Base-by-base conservation (phyloP, 768 basidiomycete genomes). In the Hericium erinaceus region DNA sequence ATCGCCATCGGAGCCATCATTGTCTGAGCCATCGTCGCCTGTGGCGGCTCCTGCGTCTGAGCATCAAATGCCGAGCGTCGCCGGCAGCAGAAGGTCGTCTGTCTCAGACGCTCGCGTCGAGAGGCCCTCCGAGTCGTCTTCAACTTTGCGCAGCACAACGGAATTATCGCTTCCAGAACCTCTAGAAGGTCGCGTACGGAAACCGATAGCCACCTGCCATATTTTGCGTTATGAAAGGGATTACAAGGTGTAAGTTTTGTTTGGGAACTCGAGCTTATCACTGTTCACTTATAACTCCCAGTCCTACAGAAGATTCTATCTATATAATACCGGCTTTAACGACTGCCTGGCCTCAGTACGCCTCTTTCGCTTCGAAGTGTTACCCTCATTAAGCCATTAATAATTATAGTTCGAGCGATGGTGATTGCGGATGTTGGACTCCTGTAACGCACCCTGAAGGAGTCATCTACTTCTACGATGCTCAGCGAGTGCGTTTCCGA, bases 361-460 rank as follows among this genome's bases (percentile, higher is more conserved):
- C 22, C 16, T 26, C 15, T 24, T 51, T 51, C n/a, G 11, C 13
- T 28, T 24, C 5, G 24, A 24, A 24, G 1, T 13, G 22, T n/a
- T 18, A 7, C 7, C 5, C 8, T 51, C 18, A 16, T 3, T 16
- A 22, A 16, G 24, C 9, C n/a, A 24, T 5, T 7, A 10, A 22
- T 28, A 26, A 33, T 15, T 26, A 26, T 7, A 26, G 49, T 12
- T 16, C 49, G 10, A 16, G 24, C 8, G 49, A 37, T 22, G 44
- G 44, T 20, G 16, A 20, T 18, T 46, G 44, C 44, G 33, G 39
- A 18, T 60, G 51, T 4, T 86, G 85, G 85, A 65, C 39, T 6
- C 65, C 75, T 1, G 69, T 71, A 38, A 67, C 72, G 1, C 85
- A 86, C 61, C 83, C 84, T 0, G 84, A 87, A 67, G 85, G 85